A percentile compares a stretch with the other conserved stretches of the same genome.
These are phyloP conservation scores for Melocanna baccifera DNA, from an alignment of 176 grass and related monocot genomes.

Conservation along the genomic window DNA sequence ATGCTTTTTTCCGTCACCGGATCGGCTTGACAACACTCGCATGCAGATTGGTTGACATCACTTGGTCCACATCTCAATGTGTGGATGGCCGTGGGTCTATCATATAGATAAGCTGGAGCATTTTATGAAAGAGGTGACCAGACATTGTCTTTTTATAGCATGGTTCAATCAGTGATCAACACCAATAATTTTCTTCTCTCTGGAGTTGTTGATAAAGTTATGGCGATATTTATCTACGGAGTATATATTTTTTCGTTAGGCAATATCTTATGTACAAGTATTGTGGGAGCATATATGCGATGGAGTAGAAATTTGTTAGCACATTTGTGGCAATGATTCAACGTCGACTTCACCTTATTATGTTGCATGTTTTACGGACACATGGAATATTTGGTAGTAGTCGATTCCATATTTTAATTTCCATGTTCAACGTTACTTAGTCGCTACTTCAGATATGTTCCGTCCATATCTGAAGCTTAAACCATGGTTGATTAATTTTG, in stretches of 20 bases:
- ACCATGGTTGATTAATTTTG: neutral
- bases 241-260: no score
- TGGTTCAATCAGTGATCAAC: neutral
- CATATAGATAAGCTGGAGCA: neutral
- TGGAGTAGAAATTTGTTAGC: neutral
- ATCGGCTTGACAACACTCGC: neutral
- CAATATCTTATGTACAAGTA: neutral
- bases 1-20: neutral
- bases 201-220: neutral
- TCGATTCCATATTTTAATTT: neutral
- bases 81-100: neutral
- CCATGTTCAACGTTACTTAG: neutral
- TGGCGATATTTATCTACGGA: neutral
- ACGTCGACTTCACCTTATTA: neutral
- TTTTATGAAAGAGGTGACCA: neutral
- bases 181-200: neutral
- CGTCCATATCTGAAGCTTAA: neutral
- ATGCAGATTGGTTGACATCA: neutral
- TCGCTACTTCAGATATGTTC: neutral
- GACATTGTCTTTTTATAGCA: constrained; percentile 8
- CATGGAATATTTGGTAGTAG: no score
- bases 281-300: neutral
- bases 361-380: neutral
- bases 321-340: neutral
- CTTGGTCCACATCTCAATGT: neutral